Evolutionary conservation across 345 rosid species (phyloP), one percentile per base, ranked within the genome.

Genomic region (rapeseed (Brassica napus)): DNA sequence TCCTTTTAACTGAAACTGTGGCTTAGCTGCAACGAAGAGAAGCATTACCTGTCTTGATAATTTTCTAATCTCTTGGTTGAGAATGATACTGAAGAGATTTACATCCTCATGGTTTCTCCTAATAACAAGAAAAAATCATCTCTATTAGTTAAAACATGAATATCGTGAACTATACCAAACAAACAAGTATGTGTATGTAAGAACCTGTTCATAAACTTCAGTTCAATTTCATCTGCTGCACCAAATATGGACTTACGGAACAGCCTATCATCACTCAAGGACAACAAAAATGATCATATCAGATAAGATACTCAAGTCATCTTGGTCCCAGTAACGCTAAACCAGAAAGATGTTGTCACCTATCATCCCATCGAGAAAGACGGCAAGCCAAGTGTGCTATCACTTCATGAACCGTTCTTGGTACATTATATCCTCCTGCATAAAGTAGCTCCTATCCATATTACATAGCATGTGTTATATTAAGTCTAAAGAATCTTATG

Each of bases 161-260:
- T 5, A 10, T 11, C 62, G 58, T 47, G 12, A 7, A 62, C 8
- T 5, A 69, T 8, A 9, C 14, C 10, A 52, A 14, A 69, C 18
- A 69, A 18, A 18, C 21, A 76, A 0, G 1, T 6, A 35, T 49
- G 70, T 0, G 16, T 70, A 55, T 57, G 11, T 2, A 34, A 57
- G 52, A 79, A 95, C 99, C 99, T 95, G 90, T 91, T 87, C 96
- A 95, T 63, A 79, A 95, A 95, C 90, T 79, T 95, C 82, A 95
- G 75, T 77, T 95, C 99, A 34, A 95, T 89, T 82, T 93, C 99
- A 89, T 95, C 99, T 9, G 99, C 98, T 61, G 83, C 94, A 6
- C 99, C 99, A 80, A 95, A 93, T 69, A 95, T 93, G 31, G 87
- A 90, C 83, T 93, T 95, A 23, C 99, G 98, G 76, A 95, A 95